Base-by-base conservation (phyloP, 1,139 yeast species). In the Starmera stellimalicola region DNA sequence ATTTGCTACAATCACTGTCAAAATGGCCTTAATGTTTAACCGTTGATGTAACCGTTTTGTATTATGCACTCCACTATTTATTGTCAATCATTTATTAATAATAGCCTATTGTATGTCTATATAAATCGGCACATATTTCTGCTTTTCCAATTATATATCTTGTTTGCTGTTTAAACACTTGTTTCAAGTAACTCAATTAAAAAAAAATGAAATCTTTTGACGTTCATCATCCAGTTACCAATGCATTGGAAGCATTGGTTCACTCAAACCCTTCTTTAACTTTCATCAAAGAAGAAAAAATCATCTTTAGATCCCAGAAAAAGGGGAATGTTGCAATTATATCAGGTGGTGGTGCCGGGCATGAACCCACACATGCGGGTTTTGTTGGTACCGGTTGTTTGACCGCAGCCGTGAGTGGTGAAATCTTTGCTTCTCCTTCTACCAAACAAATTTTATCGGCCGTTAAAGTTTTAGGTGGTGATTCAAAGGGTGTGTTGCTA, bases 341-440 rank as follows among this genome's bases (percentile, higher is more conserved):
- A 18, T 77, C 95, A 30, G 95, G 96, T 37, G 97, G 97, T 36
- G 97, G 97, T 20, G 77, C 91, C 8, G 97, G 97, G 26, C 97
- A 88, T 54, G 96, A 88, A 57, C 96, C 96, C 20, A 67, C 88
- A 7, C 95, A 87, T 52, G 91, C 83, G 5, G 96, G 95, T 0
- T 87, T 75, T 52, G 91, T 88, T 11, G 96, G 96, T 6, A 67
- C 71, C 18, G 91, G 91, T 34, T 62, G 81, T 49, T 58, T 88
- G 29, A 85, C 82, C 48, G 94, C 81, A 26, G 96, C 95, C 2
- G 95, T 87, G 7, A 75, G 85, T 35, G 96, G 97, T 23, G 74
- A 81, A 29, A 69, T 84, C 15, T 88, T 88, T 62, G 95, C 96
- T 0, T 83, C 94, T 16, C 96, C 96, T 2, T 78, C 93, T 6